Evolutionary conservation across 148 eudicot genomes (phyloP).

Genomic region (Suaeda aralocaspica): DNA sequence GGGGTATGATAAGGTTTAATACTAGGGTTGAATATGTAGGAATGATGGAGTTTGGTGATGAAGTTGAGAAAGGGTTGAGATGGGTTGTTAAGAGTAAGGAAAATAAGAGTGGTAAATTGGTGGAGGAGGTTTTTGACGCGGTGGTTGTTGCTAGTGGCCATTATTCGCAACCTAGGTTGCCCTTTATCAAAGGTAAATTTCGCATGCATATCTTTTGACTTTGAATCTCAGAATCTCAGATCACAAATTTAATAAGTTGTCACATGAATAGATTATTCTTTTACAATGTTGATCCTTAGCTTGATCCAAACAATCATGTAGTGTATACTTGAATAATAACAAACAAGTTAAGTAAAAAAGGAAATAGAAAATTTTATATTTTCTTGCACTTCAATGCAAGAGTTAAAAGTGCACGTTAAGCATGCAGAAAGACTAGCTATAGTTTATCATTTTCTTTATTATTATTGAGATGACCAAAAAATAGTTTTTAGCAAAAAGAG

Average conservation of each 20-base stretch:
- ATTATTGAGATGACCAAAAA: no score
- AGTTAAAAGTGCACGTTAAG: conserved; percentile 4
- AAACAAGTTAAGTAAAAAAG: no score
- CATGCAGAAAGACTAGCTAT: background rate
- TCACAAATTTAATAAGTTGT: no score
- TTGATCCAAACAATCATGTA: no score
- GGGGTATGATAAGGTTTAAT: conserved; percentile 65
- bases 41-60: conserved; percentile 35
- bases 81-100: conserved; percentile 66
- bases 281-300: no score
- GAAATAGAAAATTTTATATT: no score
- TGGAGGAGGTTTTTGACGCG: conserved; percentile 74
- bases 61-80: conserved; percentile 37
- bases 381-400: conserved; percentile 24
- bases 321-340: no score
- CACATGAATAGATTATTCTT: no score
- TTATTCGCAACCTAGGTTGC: conserved; percentile 71
- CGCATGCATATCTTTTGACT: background rate
- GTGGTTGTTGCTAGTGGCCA: conserved; percentile 85
- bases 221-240: no score
- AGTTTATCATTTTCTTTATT: background rate
- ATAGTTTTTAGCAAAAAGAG: background rate
- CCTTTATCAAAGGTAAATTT: conserved; percentile 55
- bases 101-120: conserved; percentile 25
- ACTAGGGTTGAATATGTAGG: conserved; percentile 71